Conservation (phyloP, 108 stramenopile genomes). For the Mediolabrus comicus region DNA sequence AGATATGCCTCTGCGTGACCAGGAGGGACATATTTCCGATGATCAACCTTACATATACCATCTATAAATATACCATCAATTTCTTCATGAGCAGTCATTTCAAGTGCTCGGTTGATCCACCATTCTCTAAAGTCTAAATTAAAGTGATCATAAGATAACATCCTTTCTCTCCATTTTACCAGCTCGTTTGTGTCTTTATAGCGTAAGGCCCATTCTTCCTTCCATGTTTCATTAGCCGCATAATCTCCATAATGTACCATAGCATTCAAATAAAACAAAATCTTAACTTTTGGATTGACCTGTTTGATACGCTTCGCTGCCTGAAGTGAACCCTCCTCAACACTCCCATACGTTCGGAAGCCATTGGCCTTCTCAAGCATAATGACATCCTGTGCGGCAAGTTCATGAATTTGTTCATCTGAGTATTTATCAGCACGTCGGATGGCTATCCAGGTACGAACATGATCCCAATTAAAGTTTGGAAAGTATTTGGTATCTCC, state of each 20-base stretch:
- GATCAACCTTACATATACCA: constrained; percentile 16
- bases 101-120: constrained; percentile 40
- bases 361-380: constrained; percentile 43
- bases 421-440: constrained; percentile 20
- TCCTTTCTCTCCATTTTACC: constrained; percentile 17
- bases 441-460: constrained; percentile 29
- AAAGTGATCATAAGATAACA: constrained; percentile 27
- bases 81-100: constrained; percentile 24
- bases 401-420: constrained; percentile 23
- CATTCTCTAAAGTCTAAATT: constrained; percentile 38
- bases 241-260: constrained; percentile 41
- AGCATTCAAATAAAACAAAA: constrained; percentile 40
- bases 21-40: background rate
- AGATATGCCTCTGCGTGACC: constrained; percentile 26
- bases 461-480: constrained; percentile 34
- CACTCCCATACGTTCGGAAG: constrained; percentile 15
- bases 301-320: constrained; percentile 32
- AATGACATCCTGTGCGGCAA: constrained; percentile 33
- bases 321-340: constrained; percentile 32
- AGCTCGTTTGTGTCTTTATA: constrained; percentile 1
- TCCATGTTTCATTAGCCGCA: constrained; percentile 20
- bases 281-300: constrained; percentile 34
- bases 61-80: constrained; percentile 49
- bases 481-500: constrained; percentile 5
- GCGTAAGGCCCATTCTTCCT: constrained; percentile 20